Base-by-base conservation (phyloP, 257 asterid genomes). In the Handroanthus guayacan region DNA sequence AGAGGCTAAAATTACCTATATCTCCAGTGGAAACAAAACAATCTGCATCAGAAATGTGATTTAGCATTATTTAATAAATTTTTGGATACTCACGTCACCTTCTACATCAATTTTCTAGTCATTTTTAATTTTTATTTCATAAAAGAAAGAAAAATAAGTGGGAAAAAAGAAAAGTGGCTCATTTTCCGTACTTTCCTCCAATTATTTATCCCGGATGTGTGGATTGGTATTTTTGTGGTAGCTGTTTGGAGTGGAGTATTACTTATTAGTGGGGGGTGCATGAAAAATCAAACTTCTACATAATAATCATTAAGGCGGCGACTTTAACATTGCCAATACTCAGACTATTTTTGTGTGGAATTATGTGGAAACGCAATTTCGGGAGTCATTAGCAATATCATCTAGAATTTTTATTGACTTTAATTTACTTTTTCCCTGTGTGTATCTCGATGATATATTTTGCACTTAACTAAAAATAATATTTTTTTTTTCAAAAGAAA, bases 351-450 rank as follows among this genome's bases (percentile, higher is more conserved):
- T 1, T 5, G 20, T 3, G 68, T 38, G 67, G 58, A 25, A 39
- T 52, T 51, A 69, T 56, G 74, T 74, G 77, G 78, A 34, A 65
- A 13, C 64, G 5, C 34, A 48, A 43, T 82, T 65, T 71, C 47
- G 66, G 66, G 81, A 81, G 41, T 25, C 31, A 25, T 66, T 82
- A 54, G 41, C 74, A 43, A 52, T 39, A 37, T 74, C 69, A 41
- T 44, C n/a, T 36, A 52, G 45, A 74, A 8, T 69, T 62, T 47
- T 16, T 25, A 39, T 34, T 5, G 45, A 54, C 7, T 8, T 61
- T 61, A 60, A 3, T 3, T 41, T 5, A 41, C 8, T 41, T 5
- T 41, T 1, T 1, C 45, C 8, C 8, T 6, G 4, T 8, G 45
- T 41, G 45, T 41, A 3, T 41, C 45, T 41, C 45, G 45, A 41